phyloP scores from a whole-genome alignment of 352 stramenopile species.

The Phytophthora sp. region DNA sequence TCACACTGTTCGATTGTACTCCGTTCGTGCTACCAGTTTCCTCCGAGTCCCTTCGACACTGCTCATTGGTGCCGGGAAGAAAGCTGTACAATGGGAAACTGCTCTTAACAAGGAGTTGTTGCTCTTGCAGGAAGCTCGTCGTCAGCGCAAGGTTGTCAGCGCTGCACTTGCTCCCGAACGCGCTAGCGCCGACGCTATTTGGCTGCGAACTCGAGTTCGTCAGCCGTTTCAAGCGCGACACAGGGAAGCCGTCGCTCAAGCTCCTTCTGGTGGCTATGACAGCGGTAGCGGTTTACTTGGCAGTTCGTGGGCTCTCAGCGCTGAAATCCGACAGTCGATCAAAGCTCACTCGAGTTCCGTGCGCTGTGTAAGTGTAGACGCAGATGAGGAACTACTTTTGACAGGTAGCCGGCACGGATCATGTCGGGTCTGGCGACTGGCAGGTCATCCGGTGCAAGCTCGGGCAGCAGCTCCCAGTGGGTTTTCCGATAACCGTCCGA shows the following conservation, averaged over 20 bases:
- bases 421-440: slow-evolving; percentile 72
- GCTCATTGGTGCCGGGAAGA: slow-evolving; percentile 30
- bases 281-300: slow-evolving; percentile 18
- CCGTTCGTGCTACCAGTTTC: slow-evolving; percentile 69
- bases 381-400: slow-evolving; percentile 65
- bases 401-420: slow-evolving; percentile 80
- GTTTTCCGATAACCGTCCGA: slow-evolving; percentile 25
- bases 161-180: slow-evolving; percentile 32
- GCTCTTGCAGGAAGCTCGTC: slow-evolving; percentile 56
- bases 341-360: slow-evolving; percentile 73
- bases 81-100: slow-evolving; percentile 41
- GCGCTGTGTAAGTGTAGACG: slow-evolving; percentile 58
- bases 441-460: slow-evolving; percentile 52
- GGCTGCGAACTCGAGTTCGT: slow-evolving; percentile 38
- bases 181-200: slow-evolving; percentile 35
- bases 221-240: slow-evolving; percentile 34
- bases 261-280: slow-evolving; percentile 37
- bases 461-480: slow-evolving; percentile 21
- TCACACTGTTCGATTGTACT: slow-evolving; percentile 55
- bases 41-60: slow-evolving; percentile 53
- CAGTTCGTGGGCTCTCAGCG: slow-evolving; percentile 35
- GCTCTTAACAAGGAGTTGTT: slow-evolving; percentile 66
- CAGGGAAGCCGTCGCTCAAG: slow-evolving; percentile 20
- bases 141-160: slow-evolving; percentile 43
- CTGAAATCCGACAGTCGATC: slow-evolving; percentile 60